phyloP scores from a whole-genome alignment of 192 early-diverging fungal genomes.

The Podila minutissima region DNA sequence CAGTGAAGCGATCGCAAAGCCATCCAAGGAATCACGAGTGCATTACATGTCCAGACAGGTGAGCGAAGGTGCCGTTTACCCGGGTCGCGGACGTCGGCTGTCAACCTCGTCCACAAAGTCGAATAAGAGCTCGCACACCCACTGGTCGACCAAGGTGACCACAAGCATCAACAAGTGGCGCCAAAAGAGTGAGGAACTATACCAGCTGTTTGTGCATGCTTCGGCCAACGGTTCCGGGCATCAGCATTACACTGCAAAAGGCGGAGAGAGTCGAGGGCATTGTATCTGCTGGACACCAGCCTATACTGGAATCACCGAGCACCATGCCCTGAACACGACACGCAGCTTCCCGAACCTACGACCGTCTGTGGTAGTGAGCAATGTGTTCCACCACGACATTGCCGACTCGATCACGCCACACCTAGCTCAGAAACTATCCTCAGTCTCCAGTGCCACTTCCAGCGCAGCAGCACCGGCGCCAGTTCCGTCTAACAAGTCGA shows the following conservation, averaged over 20 bases:
- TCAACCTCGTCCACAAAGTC: slow-evolving; percentile 32
- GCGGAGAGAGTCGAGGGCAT: not conserved
- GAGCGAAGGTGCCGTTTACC: slow-evolving; percentile 14
- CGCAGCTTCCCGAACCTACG: slow-evolving; percentile 23
- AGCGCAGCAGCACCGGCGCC: not conserved
- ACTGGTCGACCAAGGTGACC: slow-evolving; percentile 39
- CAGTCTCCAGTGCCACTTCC: not conserved
- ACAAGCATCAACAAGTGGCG: slow-evolving; percentile 31
- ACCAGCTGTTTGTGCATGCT: slow-evolving; percentile 33
- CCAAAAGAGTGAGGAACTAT: slow-evolving; percentile 48
- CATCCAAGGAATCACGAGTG: slow-evolving; percentile 9
- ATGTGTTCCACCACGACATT: slow-evolving; percentile 3
- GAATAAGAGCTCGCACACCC: slow-evolving; percentile 7
- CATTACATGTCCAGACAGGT: slow-evolving; percentile 15
- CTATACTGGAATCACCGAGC: slow-evolving; percentile 33
- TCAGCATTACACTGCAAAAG: not conserved
- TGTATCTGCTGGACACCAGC: slow-evolving; percentile 38
- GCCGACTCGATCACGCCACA: not conserved
- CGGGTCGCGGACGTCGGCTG: slow-evolving; percentile 18
- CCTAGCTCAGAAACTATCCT: not conserved
- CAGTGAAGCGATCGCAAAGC: not conserved
- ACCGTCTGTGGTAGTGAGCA: slow-evolving; percentile 20
- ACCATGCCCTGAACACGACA: slow-evolving; percentile 17
- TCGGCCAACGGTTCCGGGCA: not conserved
- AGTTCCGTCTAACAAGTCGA: slow-evolving; percentile 18